These are phyloP conservation scores for Cryptosporidium xiaoi DNA, from an alignment of 169 alveolate species.

Conservation along the genomic window DNA sequence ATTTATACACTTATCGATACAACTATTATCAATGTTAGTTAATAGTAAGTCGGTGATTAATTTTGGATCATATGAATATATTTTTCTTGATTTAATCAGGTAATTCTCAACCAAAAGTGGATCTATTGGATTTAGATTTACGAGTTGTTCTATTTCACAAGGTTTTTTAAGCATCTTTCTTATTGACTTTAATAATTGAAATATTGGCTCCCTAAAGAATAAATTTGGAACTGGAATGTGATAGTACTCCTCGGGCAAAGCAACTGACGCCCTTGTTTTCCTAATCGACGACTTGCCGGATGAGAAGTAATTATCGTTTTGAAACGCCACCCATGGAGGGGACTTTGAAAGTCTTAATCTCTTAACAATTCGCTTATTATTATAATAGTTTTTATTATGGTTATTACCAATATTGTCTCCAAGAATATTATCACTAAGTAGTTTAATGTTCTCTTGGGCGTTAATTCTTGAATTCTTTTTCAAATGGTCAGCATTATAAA, in stretches of 20 bases:
- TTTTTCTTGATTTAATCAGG: constrained; percentile 38
- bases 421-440: background rate
- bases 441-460: constrained; percentile 27
- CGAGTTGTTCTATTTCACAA: constrained; percentile 61
- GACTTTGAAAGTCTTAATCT: constrained; percentile 37
- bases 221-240: constrained; percentile 50
- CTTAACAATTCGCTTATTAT: constrained; percentile 5
- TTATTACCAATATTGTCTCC: background rate
- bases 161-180: constrained; percentile 17
- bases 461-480: constrained; percentile 29
- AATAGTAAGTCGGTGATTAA: constrained; percentile 46
- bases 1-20: constrained; percentile 44
- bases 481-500: constrained; percentile 26
- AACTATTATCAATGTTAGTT: constrained; percentile 13
- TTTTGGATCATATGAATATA: constrained; percentile 34
- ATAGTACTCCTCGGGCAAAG: constrained; percentile 62
- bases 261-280: constrained; percentile 62
- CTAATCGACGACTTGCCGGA: constrained; percentile 45
- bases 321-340: constrained; percentile 50
- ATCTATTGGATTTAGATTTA: constrained; percentile 44
- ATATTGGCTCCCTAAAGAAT: constrained; percentile 33
- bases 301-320: constrained; percentile 33
- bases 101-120: constrained; percentile 46
- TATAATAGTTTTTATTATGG: too few relatives aligned
- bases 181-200: constrained; percentile 20